Evolutionary conservation across 257 asterid species (phyloP).

Genomic region (Solanum verrucosum): DNA sequence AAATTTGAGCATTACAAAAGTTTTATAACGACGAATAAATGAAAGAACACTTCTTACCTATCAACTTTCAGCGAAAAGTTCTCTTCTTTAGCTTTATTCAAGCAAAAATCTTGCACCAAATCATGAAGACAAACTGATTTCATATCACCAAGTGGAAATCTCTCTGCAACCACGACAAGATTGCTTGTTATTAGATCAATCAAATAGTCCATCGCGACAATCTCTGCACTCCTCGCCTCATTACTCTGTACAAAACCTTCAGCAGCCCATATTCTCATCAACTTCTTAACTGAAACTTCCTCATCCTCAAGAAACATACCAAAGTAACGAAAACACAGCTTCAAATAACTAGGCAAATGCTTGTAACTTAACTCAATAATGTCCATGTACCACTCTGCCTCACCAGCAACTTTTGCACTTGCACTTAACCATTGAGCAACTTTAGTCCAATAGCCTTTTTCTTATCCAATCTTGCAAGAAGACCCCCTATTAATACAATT

Average conservation of each 20-base stretch:
- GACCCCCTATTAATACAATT: not conserved
- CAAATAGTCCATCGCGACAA: not conserved
- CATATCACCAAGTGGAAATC: not conserved
- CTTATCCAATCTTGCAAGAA: not conserved
- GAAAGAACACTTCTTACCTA: not conserved
- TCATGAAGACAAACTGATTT: conserved; percentile 3
- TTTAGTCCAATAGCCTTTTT: not conserved
- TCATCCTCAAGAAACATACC: conserved; percentile 1
- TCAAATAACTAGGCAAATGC: not conserved
- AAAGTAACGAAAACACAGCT: conserved; percentile 7
- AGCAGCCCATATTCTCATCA: conserved; percentile 4
- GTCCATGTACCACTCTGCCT: not conserved
- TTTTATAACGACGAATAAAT: not conserved
- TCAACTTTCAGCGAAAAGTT: not conserved
- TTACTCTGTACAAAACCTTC: conserved; percentile 5
- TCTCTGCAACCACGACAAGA: not conserved
- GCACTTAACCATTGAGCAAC: not conserved
- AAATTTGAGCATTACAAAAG: not conserved
- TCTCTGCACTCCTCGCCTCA: not conserved
- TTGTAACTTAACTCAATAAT: not conserved
- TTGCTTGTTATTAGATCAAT: not conserved
- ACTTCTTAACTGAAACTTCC: not conserved
- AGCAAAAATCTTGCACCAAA: not conserved
- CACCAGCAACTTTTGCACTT: not conserved
- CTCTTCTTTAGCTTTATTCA: not conserved